Conservation (phyloP, 1,139 yeast species). For the Pichia sp. region DNA sequence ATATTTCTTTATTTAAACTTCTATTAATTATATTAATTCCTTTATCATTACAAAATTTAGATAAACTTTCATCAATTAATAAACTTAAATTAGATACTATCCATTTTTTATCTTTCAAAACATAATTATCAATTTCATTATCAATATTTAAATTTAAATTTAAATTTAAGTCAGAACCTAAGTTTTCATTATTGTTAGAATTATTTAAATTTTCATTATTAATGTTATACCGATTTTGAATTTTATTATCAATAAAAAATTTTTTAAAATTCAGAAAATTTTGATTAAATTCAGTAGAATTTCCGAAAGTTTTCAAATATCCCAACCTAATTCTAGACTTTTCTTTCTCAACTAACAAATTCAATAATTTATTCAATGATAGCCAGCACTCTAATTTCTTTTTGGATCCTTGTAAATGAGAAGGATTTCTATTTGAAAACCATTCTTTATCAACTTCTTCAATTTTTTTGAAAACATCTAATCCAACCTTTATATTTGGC, state of each 20-base stretch:
- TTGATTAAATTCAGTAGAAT: constrained; percentile 7
- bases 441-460: constrained; percentile 13
- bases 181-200: no score
- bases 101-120: constrained; percentile 15
- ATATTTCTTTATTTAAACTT: constrained; percentile 3
- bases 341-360: constrained; percentile 22
- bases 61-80: constrained; percentile 27
- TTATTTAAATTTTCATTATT: no score
- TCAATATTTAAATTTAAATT: not conserved
- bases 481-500: constrained; percentile 13
- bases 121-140: not conserved
- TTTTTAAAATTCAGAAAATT: constrained; percentile 2
- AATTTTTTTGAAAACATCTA: constrained; percentile 13
- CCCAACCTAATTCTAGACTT: constrained; percentile 19
- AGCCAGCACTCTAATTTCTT: constrained; percentile 15
- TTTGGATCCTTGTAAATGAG: constrained; percentile 9
- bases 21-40: constrained; percentile 22
- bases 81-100: constrained; percentile 21
- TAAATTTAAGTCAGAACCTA: no score
- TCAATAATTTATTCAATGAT: constrained; percentile 20
- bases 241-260: not conserved
- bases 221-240: not conserved
- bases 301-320: constrained; percentile 11
- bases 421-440: constrained; percentile 14
- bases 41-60: constrained; percentile 20